Evolutionary conservation across 208 protist genomes (phyloP), one percentile per base, ranked within the genome.

Genomic region (Leishmania major): DNA sequence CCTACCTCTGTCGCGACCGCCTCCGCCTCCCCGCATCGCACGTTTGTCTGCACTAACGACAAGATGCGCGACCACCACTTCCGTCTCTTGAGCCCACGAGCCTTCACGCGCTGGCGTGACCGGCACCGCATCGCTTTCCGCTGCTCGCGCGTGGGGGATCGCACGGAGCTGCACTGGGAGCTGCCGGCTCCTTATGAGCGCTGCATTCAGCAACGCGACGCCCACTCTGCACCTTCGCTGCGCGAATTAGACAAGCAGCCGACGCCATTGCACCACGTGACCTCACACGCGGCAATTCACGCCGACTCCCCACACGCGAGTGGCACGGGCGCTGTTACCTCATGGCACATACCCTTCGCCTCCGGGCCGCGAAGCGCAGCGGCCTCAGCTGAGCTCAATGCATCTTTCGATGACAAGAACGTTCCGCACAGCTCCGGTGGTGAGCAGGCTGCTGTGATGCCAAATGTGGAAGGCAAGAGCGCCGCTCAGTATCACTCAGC

Each of bases 51-150:
- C 35, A 95, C 92, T 31, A 97, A 97, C 82, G 94, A 97, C 78
- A 85, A 87, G 74, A 95, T 97, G 91, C 92, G 92, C 22, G 94
- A 97, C 75, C 94, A 97, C 78, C 91, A 95, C 83, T 97, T 97
- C 72, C 72, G 84, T 64, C 66, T 97, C 45, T 84, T 97, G 59
- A 95, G 90, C 74, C 91, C 86, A 13, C 88, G 89, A 19, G 88
- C 78, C 78, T 96, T 97, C 75, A 76, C 88, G 74, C 94, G 94
- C 31, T 97, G 94, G 92, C 89, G 92, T 3, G 84, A 92, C 55
- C 89, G 89, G 37, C 91, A 96, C 78, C 89, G 84, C 31, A 92
- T 97, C 51, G 77, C 81, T 11, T 96, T 96, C 79, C 83, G 80
- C 40, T 96, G 93, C 82, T 78, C 31, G 25, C 90, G 89, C 1